These are phyloP conservation scores for Galerina sulciceps DNA, from an alignment of 768 basidiomycete species.

Conservation along the genomic window DNA sequence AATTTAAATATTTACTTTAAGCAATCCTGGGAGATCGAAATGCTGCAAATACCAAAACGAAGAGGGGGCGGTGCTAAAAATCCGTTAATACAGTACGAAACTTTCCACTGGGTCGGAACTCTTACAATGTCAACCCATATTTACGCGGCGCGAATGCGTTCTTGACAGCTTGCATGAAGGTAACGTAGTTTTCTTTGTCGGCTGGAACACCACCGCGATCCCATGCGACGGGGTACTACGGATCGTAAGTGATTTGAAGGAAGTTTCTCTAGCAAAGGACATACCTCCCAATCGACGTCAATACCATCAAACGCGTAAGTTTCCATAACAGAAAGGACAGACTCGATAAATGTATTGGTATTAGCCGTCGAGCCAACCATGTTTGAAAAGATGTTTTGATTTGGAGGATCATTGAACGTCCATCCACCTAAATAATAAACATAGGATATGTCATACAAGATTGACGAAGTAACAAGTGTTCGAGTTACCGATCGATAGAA, in stretches of 20 bases:
- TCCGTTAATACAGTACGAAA: not conserved
- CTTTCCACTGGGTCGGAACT: not conserved
- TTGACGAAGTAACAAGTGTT: not conserved
- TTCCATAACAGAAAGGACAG: constrained; percentile 20
- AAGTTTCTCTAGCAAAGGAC: not conserved
- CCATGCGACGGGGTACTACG: constrained; percentile 25
- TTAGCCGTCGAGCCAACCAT: constrained; percentile 19
- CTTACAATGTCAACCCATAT: constrained; percentile 28
- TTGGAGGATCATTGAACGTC: constrained; percentile 19
- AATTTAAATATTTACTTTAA: constrained; percentile 3
- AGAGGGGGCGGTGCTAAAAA: constrained; percentile 25
- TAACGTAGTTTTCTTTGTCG: constrained; percentile 25
- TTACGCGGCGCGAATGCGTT: constrained; percentile 19
- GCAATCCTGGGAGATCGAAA: constrained; percentile 27
- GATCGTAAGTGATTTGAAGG: not conserved
- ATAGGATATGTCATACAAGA: not conserved
- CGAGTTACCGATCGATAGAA: constrained; percentile 25
- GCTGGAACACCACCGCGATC: constrained; percentile 27
- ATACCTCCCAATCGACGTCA: constrained; percentile 23
- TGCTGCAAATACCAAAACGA: constrained; percentile 34
- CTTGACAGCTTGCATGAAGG: constrained; percentile 25
- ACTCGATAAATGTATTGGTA: constrained; percentile 21
- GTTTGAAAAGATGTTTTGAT: constrained; percentile 24
- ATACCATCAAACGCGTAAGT: constrained; percentile 32
- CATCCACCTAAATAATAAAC: not conserved